Conservation (phyloP, 441 rosid genomes). For the Gossypium lobatum region DNA sequence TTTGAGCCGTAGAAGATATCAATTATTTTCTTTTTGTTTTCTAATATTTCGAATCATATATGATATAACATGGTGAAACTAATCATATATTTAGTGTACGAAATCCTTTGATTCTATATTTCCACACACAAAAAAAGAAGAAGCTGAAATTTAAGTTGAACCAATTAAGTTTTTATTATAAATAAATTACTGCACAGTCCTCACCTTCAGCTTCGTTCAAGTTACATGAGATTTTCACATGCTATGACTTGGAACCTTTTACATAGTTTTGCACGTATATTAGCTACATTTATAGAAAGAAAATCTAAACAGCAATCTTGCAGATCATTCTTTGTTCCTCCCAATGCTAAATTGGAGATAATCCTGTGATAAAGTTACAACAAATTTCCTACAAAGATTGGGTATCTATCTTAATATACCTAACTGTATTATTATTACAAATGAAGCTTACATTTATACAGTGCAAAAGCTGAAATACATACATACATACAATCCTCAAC, state of each 20-base stretch:
- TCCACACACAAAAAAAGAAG: not conserved
- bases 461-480: not conserved
- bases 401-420: not conserved
- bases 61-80: not conserved
- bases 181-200: not conserved
- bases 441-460: not conserved
- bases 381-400: not conserved
- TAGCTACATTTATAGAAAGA: not conserved
- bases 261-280: not conserved
- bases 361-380: not conserved
- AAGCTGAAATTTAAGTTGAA: not conserved
- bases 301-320: not conserved
- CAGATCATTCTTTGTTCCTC: not conserved
- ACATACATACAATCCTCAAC: conserved; percentile 4
- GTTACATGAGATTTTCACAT: not conserved
- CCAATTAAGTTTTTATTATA: not conserved
- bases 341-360: not conserved
- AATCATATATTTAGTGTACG: not conserved
- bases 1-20: not conserved
- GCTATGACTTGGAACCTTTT: conserved; percentile 4
- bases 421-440: not conserved
- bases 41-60: not conserved
- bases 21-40: not conserved
- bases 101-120: not conserved
- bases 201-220: not conserved